Evolutionary conservation across 805 yeast genomes (phyloP), one percentile per base, ranked within the genome.

Genomic region (Wickerhamomyces hampshirensis): DNA sequence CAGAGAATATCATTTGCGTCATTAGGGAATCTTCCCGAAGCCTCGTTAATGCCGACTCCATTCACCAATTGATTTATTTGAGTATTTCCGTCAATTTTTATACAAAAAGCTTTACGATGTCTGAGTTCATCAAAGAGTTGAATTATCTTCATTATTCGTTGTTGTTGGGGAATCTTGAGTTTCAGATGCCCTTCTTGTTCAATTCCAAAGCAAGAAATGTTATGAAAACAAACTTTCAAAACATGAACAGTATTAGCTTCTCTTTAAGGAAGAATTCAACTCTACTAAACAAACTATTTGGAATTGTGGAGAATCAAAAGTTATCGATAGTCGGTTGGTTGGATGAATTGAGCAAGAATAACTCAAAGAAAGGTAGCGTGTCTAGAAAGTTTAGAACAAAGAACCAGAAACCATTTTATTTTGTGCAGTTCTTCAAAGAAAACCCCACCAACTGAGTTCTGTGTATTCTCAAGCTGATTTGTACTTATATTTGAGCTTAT

Each of bases 111-210:
- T 31, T 26, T 33, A 18, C 19, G 10, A 18, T 10, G 5, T 12
- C 10, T 2, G 13, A 32, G 9, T 33, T 40, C 28, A 11, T 23
- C 10, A 15, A 27, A 13, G 39, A 38, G 31, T 30, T 23, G 17
- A 44, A 44, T 32, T 35, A 35, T 18, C 16, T 28, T 5, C 48
- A 42, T 30, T 39, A 31, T 17, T 18, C 27, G 14, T 28, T 42
- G 30, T 23, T 44, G 14, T 21, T 44, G 15, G 32, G 38, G 14
- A 39, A 61, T 30, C 42, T 61, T 34, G 68, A 63, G 34, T 56
- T 59, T 28, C 53, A 51, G 26, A 54, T 50, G 39, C 66, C 68
- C 4, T 38, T 62, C 18, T 53, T 59, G 5, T 63, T 62, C 34
- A 59, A 58, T 11, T 35, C 35, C 16, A 35, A 34, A 1, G 42